Evolutionary conservation across 768 basidiomycete species (phyloP), one percentile per base, ranked within the genome.

Genomic region (Udeniomyces megalosporus): DNA sequence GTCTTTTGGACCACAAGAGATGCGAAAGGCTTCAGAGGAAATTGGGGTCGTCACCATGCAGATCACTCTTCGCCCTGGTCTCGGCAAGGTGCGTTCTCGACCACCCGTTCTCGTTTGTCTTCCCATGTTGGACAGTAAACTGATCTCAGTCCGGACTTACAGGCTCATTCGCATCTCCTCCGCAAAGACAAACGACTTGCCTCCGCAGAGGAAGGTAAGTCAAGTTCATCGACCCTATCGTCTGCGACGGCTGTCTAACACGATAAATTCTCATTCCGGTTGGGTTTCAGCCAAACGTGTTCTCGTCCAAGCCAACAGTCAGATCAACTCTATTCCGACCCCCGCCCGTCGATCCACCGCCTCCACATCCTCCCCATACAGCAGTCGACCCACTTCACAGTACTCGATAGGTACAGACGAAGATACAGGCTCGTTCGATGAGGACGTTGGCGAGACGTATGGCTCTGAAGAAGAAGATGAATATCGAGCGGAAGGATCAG

Each of bases 131-230:
- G n/a, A 26, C 22, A 46, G 15, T 49, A 50, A 20, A 50, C 46
- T 57, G 57, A 48, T 12, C 17, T 50, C 44, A 17, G 38, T 31
- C 58, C 61, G 55, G 11, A 29, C 49, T 17, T 38, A 35, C 6
- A 56, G 59, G 20, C 67, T 10, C 73, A 74, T 51, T 59, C 58
- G 22, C 70, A 69, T 26, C 52, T 74, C 3, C 62, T 65, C 6
- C 72, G 70, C 62, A 58, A 65, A 47, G 69, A 74, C 64, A 45
- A 70, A 64, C 46, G 71, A 26, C 68, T 73, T 31, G 59, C 34
- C 34, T 66, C 67, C 53, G 71, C 71, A 4, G 72, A 72, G 55
- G 71, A 74, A 66, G 71, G 48, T 22, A 51, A 50, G 49, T 50
- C 38, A 6, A 35, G 22, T n/a, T n/a, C 26, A 15, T 60, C 47